These are phyloP conservation scores for Pyrenophora seminiperda DNA, from an alignment of 2,329 filamentous ascomycete species.

Conservation along the genomic window DNA sequence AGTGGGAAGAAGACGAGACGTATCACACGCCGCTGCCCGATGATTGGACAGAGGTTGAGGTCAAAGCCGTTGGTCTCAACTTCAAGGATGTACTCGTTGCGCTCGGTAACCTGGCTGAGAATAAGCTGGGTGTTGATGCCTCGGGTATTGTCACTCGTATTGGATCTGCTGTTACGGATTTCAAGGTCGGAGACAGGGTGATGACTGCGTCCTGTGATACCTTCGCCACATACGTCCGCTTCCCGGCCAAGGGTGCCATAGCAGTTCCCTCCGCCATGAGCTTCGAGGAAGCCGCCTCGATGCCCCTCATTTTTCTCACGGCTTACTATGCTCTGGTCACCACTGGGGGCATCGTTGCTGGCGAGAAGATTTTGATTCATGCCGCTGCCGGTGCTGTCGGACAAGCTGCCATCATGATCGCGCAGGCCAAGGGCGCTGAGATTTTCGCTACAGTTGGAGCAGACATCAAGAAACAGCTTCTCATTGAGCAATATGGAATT, in stretches of 20 bases:
- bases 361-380: slow-evolving; percentile 40
- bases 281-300: slow-evolving; percentile 11
- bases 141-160: slow-evolving; percentile 4
- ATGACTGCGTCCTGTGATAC: slow-evolving; percentile 12
- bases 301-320: slow-evolving; percentile 12
- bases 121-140: slow-evolving; percentile 5
- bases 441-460: slow-evolving; percentile 28
- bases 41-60: slow-evolving; percentile 4
- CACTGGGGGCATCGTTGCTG: slow-evolving; percentile 11
- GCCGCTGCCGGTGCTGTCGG: slow-evolving; percentile 32
- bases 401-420: slow-evolving; percentile 30
- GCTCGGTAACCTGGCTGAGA: slow-evolving; percentile 10
- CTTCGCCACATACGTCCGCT: slow-evolving; percentile 10
- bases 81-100: slow-evolving; percentile 9
- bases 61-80: slow-evolving; percentile 10
- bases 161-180: slow-evolving; percentile 3
- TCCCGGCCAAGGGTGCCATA: slow-evolving; percentile 13
- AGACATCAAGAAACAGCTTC: slow-evolving; percentile 15
- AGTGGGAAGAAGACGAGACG: slow-evolving; percentile 8
- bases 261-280: slow-evolving; percentile 3
- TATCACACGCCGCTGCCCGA: slow-evolving; percentile 5
- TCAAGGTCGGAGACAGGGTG: slow-evolving; percentile 3
- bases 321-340: slow-evolving; percentile 9
- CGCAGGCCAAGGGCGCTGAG: slow-evolving; percentile 17
- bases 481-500: slow-evolving; percentile 19